Evolutionary conservation across 805 yeast species (phyloP).

Genomic region (Maudiozyma barnettii): DNA sequence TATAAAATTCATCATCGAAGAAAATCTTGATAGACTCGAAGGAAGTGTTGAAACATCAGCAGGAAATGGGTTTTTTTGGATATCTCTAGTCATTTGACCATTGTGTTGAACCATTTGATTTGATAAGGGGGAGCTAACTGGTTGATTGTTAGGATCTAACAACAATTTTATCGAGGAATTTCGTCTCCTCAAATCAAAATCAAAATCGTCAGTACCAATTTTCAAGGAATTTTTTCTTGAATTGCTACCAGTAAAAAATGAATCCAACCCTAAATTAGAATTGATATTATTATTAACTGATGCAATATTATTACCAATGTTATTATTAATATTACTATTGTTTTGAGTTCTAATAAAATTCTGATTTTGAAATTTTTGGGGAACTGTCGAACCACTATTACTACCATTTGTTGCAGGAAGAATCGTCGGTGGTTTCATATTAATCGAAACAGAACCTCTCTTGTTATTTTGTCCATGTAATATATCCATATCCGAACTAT

Average conservation of each 20-base stretch:
- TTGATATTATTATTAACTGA: neutral
- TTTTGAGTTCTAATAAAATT: neutral
- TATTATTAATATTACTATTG: no score
- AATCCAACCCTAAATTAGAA: conserved; percentile 4
- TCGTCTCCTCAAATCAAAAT: conserved; percentile 23
- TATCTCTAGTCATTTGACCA: neutral
- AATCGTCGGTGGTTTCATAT: conserved; percentile 21
- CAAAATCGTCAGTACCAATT: conserved; percentile 25
- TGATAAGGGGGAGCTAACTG: neutral
- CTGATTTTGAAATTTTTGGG: neutral
- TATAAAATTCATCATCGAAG: conserved; percentile 3
- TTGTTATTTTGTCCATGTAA: conserved; percentile 1
- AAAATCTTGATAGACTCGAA: conserved; percentile 6
- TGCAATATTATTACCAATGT: neutral
- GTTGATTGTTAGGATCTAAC: conserved; percentile 1
- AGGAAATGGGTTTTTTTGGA: neutral
- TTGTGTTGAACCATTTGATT: neutral
- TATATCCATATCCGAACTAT: conserved; percentile 19
- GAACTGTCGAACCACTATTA: neutral
- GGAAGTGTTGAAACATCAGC: conserved; percentile 2
- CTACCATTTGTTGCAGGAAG: conserved; percentile 6
- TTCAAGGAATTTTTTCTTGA: conserved; percentile 27
- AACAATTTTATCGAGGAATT: conserved; percentile 22
- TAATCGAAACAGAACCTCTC: conserved; percentile 4
- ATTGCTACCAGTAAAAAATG: conserved; percentile 5